phyloP scores from a whole-genome alignment of 495 filamentous ascomycete species.

The Trichoderma virens region DNA sequence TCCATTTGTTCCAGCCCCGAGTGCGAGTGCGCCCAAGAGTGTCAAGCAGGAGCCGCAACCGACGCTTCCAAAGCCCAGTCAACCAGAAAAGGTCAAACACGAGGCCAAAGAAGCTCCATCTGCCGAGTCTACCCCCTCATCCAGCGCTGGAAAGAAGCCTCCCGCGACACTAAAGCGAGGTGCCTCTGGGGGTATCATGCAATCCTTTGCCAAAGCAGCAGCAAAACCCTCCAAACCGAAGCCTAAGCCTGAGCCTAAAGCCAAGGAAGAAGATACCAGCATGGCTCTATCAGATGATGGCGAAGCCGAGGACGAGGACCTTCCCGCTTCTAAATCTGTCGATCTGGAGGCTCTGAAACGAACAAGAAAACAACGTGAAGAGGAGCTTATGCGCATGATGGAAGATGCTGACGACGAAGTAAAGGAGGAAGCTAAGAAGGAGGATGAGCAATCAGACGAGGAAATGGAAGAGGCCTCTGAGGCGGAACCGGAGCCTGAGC shows the following conservation, averaged over 20 bases:
- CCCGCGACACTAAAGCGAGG: slow-evolving; percentile 49
- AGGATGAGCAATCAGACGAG: slow-evolving; percentile 17
- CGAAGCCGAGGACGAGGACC: slow-evolving; percentile 54
- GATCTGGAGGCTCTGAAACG: slow-evolving; percentile 36
- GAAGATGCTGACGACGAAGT: slow-evolving; percentile 61
- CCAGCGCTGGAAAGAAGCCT: slow-evolving; percentile 28
- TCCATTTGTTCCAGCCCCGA: slow-evolving; percentile 24
- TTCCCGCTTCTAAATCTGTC: slow-evolving; percentile 28
- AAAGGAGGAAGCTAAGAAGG: slow-evolving; percentile 29
- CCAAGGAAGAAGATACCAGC: slow-evolving; percentile 48
- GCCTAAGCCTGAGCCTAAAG: slow-evolving; percentile 37
- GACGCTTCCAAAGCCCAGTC: slow-evolving; percentile 17
- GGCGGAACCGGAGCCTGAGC: slow-evolving; percentile 26
- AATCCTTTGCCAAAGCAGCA: slow-evolving; percentile 76
- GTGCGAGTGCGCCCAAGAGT: slow-evolving; percentile 28
- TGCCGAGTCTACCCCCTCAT: slow-evolving; percentile 17
- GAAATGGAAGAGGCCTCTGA: slow-evolving; percentile 26
- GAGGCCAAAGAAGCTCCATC: slow-evolving; percentile 24
- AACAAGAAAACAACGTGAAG: slow-evolving; percentile 62
- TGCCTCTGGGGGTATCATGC: slow-evolving; percentile 56
- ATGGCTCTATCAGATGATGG: slow-evolving; percentile 66
- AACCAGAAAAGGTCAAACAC: slow-evolving; percentile 24
- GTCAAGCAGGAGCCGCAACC: slow-evolving; percentile 19
- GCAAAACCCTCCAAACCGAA: slow-evolving; percentile 51
- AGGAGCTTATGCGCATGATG: slow-evolving; percentile 76